Percentiles rank a stretch among this genome's conserved stretches.
Conservation (phyloP, 306 rosid species). For the Morella rubra region DNA sequence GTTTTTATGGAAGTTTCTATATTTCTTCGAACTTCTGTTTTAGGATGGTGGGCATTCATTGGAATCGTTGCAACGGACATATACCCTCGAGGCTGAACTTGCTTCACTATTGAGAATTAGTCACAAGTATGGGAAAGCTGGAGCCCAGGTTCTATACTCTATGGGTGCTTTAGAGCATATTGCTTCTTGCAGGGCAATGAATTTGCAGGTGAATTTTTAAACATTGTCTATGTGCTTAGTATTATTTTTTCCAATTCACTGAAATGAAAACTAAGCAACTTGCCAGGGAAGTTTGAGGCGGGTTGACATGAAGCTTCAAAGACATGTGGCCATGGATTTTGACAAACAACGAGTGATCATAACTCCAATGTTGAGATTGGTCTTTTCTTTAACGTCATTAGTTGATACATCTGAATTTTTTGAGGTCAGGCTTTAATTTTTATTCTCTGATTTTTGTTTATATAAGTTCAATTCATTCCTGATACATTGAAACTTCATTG, state of each 20-base stretch:
- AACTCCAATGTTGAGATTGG: slow-evolving; percentile 77
- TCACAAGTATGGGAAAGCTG: slow-evolving; percentile 88
- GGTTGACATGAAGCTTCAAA: slow-evolving; percentile 54
- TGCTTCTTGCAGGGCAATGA: slow-evolving; percentile 71
- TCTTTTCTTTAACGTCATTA: slow-evolving; percentile 74
- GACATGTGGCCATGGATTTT: slow-evolving; percentile 62
- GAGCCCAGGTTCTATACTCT: slow-evolving; percentile 84
- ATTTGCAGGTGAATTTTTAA: slow-evolving; percentile 48
- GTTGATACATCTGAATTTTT: slow-evolving; percentile 78
- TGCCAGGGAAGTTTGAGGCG: slow-evolving; percentile 79
- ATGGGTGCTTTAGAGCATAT: slow-evolving; percentile 84
- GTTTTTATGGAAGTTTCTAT: too few species aligned
- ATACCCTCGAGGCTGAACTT: slow-evolving; percentile 85
- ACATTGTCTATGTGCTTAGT: slow-evolving; percentile 14
- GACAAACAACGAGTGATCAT: slow-evolving; percentile 70
- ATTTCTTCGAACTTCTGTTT: slow-evolving; percentile 19
- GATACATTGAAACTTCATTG: background rate
- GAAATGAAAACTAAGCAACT: slow-evolving; percentile 25
- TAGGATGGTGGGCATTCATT: slow-evolving; percentile 82
- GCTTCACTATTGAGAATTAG: slow-evolving; percentile 76
- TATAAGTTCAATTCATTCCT: slow-evolving; percentile 10
- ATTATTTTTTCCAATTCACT: slow-evolving; percentile 10
- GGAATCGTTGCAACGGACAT: slow-evolving; percentile 80
- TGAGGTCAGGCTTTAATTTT: slow-evolving; percentile 62
- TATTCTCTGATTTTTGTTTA: background rate